Percentiles rank a stretch among this genome's conserved stretches.
Evolutionary conservation across 345 rosid genomes (phyloP).

Genomic region (Gossypium arboreum): DNA sequence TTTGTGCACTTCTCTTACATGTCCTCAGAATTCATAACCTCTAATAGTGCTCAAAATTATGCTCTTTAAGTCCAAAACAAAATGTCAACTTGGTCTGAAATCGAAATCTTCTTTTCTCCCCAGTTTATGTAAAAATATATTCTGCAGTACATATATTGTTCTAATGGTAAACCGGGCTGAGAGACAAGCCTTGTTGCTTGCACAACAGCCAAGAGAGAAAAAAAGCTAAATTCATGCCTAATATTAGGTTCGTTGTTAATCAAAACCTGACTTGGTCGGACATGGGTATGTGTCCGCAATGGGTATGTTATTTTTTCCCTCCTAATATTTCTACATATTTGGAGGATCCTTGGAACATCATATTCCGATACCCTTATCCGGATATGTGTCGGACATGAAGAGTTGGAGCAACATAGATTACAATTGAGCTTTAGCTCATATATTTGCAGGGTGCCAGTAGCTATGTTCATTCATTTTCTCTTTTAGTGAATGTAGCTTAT

Average conservation of each 20-base stretch:
- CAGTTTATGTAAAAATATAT: not conserved
- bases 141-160: not conserved
- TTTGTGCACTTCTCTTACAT: not conserved
- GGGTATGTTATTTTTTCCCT: too few relatives aligned
- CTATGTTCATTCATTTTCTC: not conserved
- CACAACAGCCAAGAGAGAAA: not conserved
- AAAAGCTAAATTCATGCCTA: not conserved
- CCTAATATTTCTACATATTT: too few relatives aligned
- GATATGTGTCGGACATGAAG: too few relatives aligned
- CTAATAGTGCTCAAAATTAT: not conserved
- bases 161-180: not conserved
- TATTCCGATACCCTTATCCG: too few relatives aligned
- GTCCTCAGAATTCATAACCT: not conserved
- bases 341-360: too few relatives aligned
- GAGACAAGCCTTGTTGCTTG: not conserved
- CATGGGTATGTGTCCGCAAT: too few relatives aligned
- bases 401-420: too few relatives aligned
- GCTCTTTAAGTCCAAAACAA: not conserved
- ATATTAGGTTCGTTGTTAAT: not conserved
- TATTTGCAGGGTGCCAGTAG: not conserved
- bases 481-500: not conserved
- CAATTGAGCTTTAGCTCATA: not conserved
- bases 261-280: not conserved
- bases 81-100: not conserved
- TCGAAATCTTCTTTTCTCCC: not conserved